Base-by-base conservation (phyloP, 2,329 filamentous ascomycete species). In the Colletotrichum sp. region DNA sequence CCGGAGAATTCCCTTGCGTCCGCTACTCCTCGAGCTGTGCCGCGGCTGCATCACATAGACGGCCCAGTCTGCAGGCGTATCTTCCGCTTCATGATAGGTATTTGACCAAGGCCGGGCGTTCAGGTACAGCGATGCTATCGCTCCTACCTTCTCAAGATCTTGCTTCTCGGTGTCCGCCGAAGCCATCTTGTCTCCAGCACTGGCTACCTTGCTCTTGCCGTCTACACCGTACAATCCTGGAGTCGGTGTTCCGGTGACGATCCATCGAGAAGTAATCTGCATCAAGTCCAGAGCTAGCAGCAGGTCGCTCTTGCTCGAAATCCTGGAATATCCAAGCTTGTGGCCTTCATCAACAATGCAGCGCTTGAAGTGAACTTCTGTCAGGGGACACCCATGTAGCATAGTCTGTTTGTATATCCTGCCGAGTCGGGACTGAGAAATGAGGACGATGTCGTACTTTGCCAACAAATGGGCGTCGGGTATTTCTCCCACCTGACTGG, bases 321-420 rank as follows among this genome's bases (percentile, higher is more conserved):
- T 83, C 4, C 85, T 89, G 1, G 90, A 91, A 49, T 94, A 93
- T 0, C 95, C 95, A 75, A 98, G 93, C 75, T 91, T 94, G 82
- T 98, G 96, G 0, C 96, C 96, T 87, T 98, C 96, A 78, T 99
- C 96, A 22, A 98, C 94, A 62, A 99, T 96, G 63, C 98, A 93
- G 2, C 96, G 90, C 80, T 98, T 93, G 90, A 96, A 98, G 79
- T 95, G 95, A 5, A 98, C 84, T 9, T 91, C 85, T 52, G 92
- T 92, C 22, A 98, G 84, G 0, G 94, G 91, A 2, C 92, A 94
- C 12, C 89, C 82, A 36, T 74, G 86, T 49, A 77, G 83, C 4
- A 78, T 80, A 8, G 78, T 79, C 67, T 79, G 86, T 81, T 76
- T 82, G 63, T 80, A 85, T 87, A 93, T 83, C 75, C 87, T 88